Conservation (phyloP, 306 rosid species). For the Trifolium dubium region DNA sequence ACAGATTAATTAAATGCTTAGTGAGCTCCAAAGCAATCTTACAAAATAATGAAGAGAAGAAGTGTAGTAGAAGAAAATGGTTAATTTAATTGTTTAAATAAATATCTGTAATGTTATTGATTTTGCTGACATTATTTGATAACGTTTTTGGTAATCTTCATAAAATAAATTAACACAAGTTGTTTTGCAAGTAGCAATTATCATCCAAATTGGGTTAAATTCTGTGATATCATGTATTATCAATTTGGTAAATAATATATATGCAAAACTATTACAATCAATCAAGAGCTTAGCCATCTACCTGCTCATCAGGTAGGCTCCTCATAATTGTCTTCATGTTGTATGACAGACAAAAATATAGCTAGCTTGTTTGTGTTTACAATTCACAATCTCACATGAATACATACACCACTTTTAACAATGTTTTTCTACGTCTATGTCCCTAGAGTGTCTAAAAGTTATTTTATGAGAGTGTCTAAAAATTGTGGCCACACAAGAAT, state of each 20-base stretch:
- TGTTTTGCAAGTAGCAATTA: constrained; percentile 14
- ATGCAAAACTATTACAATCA: background rate
- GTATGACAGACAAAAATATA: constrained; percentile 21
- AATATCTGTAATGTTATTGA: background rate
- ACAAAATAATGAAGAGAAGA: background rate
- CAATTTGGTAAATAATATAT: background rate
- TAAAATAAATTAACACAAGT: background rate
- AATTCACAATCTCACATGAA: no score
- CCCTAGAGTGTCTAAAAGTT: no score
- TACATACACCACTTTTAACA: background rate
- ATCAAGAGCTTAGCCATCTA: background rate
- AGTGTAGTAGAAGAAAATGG: background rate
- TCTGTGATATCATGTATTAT: constrained; percentile 2
- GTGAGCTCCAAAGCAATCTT: background rate
- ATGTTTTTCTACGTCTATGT: background rate
- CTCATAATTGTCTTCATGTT: constrained; percentile 11
- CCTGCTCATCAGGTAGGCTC: constrained; percentile 4
- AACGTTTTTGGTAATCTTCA: background rate
- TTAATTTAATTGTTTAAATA: constrained; percentile 7
- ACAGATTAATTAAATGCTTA: background rate
- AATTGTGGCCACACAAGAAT: no score
- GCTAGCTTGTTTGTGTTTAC: background rate
- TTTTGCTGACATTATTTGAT: background rate
- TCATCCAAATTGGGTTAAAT: background rate
- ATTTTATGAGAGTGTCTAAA: no score